phyloP scores from a whole-genome alignment of 2,329 filamentous ascomycete species.

The Ophiosphaerella herpotricha region DNA sequence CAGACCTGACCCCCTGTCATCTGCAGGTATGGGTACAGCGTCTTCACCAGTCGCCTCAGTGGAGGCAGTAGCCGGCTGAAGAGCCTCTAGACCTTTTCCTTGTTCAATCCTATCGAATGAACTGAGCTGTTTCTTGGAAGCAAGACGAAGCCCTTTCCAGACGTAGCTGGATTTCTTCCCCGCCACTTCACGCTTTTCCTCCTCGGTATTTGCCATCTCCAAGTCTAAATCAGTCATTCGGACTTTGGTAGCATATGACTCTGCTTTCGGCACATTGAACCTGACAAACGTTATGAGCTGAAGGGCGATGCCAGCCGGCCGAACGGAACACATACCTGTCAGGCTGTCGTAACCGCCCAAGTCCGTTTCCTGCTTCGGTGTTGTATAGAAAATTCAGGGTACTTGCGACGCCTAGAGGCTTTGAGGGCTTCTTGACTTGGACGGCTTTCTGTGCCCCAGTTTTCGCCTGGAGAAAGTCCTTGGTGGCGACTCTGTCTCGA shows the following conservation, averaged over 20 bases:
- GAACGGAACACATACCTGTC: constrained; percentile 53
- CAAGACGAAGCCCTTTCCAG: constrained; percentile 86
- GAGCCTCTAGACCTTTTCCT: constrained; percentile 68
- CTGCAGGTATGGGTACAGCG: constrained; percentile 38
- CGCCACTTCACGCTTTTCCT: constrained; percentile 62
- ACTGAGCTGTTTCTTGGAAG: constrained; percentile 72
- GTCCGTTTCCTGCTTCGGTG: constrained; percentile 62
- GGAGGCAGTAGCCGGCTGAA: constrained; percentile 45
- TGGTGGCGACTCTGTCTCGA: constrained; percentile 69
- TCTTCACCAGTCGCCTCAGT: constrained; percentile 41
- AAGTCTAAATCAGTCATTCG: constrained; percentile 83
- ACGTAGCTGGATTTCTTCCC: constrained; percentile 84
- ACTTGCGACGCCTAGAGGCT: constrained; percentile 48
- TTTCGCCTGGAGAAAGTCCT: constrained; percentile 72
- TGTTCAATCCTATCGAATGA: constrained; percentile 83
- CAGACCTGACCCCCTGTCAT: constrained; percentile 44
- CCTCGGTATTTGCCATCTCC: constrained; percentile 72
- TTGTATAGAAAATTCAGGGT: constrained; percentile 71
- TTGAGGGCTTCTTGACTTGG: constrained; percentile 68
- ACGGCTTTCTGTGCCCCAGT: constrained; percentile 67
- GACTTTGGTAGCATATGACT: constrained; percentile 73
- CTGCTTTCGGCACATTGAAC: constrained; percentile 70
- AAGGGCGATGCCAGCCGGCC: constrained; percentile 20
- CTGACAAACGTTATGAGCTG: constrained; percentile 51
- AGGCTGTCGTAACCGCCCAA: constrained; percentile 71